phyloP scores from a whole-genome alignment of 257 asterid species.

The Nicotiana tabacum region DNA sequence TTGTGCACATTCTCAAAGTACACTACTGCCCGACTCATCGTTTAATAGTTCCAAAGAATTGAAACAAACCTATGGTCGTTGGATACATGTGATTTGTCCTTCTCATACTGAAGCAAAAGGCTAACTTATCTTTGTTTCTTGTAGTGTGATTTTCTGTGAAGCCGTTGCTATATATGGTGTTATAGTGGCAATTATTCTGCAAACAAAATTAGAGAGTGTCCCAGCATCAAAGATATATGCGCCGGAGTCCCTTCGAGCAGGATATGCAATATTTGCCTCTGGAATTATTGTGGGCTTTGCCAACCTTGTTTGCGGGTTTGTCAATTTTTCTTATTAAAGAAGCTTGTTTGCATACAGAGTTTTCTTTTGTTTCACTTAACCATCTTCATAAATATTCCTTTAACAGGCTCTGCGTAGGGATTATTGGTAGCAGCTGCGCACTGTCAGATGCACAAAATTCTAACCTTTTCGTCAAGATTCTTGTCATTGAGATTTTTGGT shows the following conservation, averaged over 20 bases:
- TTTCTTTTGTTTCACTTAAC: background rate
- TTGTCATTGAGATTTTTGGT: slow-evolving; percentile 95
- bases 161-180: slow-evolving; percentile 99
- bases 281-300: slow-evolving; percentile 98
- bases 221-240: slow-evolving; percentile 60
- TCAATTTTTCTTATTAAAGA: background rate
- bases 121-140: background rate
- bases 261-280: slow-evolving; percentile 97
- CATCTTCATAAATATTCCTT: slow-evolving; percentile 6
- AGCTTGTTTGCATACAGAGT: slow-evolving; percentile 7
- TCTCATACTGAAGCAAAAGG: background rate
- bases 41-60: background rate
- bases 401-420: slow-evolving; percentile 88
- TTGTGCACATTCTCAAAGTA: background rate
- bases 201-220: slow-evolving; percentile 93
- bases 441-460: slow-evolving; percentile 97
- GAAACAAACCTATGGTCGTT: background rate
- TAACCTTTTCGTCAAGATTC: slow-evolving; percentile 86
- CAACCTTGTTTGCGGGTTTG: slow-evolving; percentile 92
- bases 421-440: slow-evolving; percentile 99
- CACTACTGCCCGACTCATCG: background rate
- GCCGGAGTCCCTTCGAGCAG: slow-evolving; percentile 93
- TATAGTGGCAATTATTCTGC: slow-evolving; percentile 97
- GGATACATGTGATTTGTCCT: background rate
- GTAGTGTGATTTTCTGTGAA: slow-evolving; percentile 97